phyloP scores from a whole-genome alignment of 75 land plant species.

The Larix kaempferi region DNA sequence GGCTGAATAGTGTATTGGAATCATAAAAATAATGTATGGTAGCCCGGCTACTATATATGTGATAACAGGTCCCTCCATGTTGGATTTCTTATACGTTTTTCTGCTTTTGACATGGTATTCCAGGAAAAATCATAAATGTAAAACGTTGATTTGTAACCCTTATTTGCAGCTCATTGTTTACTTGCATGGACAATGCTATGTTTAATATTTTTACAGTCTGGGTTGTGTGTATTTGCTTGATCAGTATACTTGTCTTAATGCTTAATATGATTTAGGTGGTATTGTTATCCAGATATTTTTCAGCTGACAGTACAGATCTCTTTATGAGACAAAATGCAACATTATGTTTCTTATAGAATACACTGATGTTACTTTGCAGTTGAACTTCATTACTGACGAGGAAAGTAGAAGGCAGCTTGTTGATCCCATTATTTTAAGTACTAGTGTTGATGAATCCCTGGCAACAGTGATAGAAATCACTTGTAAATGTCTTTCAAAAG shows the following conservation, averaged over 20 bases:
- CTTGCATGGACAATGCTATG: too few species aligned
- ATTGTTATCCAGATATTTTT: neutral
- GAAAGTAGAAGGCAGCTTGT: slow-evolving; percentile 42
- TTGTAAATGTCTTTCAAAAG: slow-evolving; percentile 59
- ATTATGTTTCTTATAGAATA: neutral
- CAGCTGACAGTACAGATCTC: neutral
- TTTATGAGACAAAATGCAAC: neutral
- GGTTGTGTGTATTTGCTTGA: neutral
- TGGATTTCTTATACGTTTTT: too few species aligned
- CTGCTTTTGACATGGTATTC: too few species aligned
- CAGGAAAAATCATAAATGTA: too few species aligned
- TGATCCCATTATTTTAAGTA: slow-evolving; percentile 53
- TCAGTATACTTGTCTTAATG: neutral
- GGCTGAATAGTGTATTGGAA: too few species aligned
- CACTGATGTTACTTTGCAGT: slow-evolving; percentile 20
- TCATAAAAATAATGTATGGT: too few species aligned
- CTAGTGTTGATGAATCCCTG: slow-evolving; percentile 66
- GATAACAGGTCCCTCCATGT: too few species aligned
- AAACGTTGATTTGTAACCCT: too few species aligned
- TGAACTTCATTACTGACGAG: slow-evolving; percentile 45
- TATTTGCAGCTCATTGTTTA: too few species aligned
- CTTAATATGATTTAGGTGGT: neutral
- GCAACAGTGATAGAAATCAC: slow-evolving; percentile 76
- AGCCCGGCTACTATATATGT: too few species aligned
- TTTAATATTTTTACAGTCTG: neutral